Evolutionary conservation across 192 early-diverging fungal genomes (phyloP), one percentile per base, ranked within the genome.

Genomic region (Podila epicladia): DNA sequence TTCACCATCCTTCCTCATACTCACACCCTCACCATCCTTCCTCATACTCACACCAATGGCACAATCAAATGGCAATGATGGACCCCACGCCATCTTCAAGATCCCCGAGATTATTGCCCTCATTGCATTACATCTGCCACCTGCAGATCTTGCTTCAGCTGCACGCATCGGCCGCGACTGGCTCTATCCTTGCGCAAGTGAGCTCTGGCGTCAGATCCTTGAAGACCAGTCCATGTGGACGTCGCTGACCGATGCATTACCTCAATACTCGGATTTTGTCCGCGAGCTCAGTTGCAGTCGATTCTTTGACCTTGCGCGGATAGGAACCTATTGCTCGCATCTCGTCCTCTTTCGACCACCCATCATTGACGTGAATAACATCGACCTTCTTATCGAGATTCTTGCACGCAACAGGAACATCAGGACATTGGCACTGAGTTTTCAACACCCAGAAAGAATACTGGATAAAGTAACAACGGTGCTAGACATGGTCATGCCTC

Each of bases 161-260:
- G 66, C 61, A 12, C 55, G 75, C 24, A 58, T 71, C 9, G 41
- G 35, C 31, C 62, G 58, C 33, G 9, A 20, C 2, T 80, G 77
- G 71, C 65, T 73, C 58, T 26, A 41, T 8, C 77, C 71, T 12
- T 73, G 72, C 64, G 70, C 67, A 19, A 65, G 65, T 22, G 11
- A 58, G 37, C 77, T 80, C 45, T 80, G 71, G 71, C 59, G 77
- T 4, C 58, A 62, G 1, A 65, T 80, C 32, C 15, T 73, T 20
- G 32, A 53, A 11, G 71, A 80, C 26, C 77, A 80, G 26, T 80
- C 65, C 66, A 69, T 66, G 5, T 58, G 68, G 26, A 70, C 38
- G 1, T 64, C 65, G 2, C 51, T 80, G 12, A 5, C n/a, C 2
- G 35, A 38, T 11, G 77, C 71, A 0, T 66, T 80, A 8, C 77